phyloP scores from a whole-genome alignment of 805 yeast genomes.

The Ogataea salicorniae region DNA sequence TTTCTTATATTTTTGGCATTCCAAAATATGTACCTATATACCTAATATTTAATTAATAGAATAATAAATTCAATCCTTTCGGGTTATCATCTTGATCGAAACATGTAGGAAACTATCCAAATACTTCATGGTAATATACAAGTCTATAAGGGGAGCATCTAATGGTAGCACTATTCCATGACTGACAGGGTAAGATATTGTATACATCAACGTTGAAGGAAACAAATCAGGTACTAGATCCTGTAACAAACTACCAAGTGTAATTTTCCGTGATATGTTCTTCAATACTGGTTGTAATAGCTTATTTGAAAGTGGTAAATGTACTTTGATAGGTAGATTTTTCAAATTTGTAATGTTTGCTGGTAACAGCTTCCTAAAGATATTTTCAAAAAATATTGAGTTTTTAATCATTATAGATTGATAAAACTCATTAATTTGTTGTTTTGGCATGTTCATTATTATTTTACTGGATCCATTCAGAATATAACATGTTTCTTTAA shows the following conservation, averaged over 20 bases:
- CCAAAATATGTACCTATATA: too few species aligned
- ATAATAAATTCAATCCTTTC: background rate
- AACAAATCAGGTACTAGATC: slow-evolving; percentile 41
- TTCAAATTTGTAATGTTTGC: slow-evolving; percentile 20
- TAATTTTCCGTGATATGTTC: slow-evolving; percentile 12
- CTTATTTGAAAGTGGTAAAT: slow-evolving; percentile 34
- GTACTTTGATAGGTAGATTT: slow-evolving; percentile 45
- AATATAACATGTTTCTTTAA: slow-evolving; percentile 78
- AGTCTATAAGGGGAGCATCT: slow-evolving; percentile 38
- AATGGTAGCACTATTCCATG: slow-evolving; percentile 54
- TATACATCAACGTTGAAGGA: slow-evolving; percentile 32
- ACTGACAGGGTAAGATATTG: slow-evolving; percentile 38
- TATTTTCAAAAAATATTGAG: slow-evolving; percentile 19
- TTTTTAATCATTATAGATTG: slow-evolving; percentile 28
- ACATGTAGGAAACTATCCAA: slow-evolving; percentile 67
- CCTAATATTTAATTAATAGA: background rate
- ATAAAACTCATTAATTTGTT: slow-evolving; percentile 58
- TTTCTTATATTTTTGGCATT: too few species aligned
- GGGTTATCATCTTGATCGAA: slow-evolving; percentile 34
- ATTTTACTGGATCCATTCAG: slow-evolving; percentile 72
- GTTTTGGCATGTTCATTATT: slow-evolving; percentile 70
- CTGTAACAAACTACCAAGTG: slow-evolving; percentile 38
- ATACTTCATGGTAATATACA: slow-evolving; percentile 42
- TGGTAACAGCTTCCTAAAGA: slow-evolving; percentile 26
- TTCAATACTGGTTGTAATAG: slow-evolving; percentile 30